Percentiles rank a stretch among this genome's conserved stretches.
phyloP scores from a whole-genome alignment of 148 eudicot species.

The Dysphania ambrosioides region DNA sequence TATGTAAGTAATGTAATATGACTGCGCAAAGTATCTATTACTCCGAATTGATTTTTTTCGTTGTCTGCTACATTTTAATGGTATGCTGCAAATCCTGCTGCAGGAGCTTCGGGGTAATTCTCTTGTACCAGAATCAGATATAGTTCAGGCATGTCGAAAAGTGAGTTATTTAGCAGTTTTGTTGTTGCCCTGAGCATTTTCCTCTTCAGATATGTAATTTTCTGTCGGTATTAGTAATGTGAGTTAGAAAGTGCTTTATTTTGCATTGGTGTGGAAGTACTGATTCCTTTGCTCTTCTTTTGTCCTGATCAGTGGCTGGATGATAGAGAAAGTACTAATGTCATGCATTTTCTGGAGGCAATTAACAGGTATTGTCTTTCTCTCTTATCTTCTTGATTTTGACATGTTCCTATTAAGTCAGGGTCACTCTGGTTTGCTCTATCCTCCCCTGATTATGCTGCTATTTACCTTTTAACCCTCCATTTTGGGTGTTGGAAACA shows the following conservation, averaged over 20 bases:
- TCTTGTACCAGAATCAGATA: slow-evolving; percentile 70
- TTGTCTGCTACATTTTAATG: background rate
- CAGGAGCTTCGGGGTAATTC: slow-evolving; percentile 76
- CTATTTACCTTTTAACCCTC: background rate
- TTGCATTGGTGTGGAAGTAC: background rate
- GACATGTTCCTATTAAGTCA: slow-evolving; percentile 1
- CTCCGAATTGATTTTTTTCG: too few species aligned
- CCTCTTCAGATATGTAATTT: background rate
- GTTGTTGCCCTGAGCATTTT: background rate
- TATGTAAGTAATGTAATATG: background rate
- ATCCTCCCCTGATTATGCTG: background rate
- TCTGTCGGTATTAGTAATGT: background rate
- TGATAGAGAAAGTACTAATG: slow-evolving; percentile 67
- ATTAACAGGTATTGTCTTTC: slow-evolving; percentile 56
- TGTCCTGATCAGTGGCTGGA: slow-evolving; percentile 55
- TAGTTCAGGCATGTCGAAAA: slow-evolving; percentile 69
- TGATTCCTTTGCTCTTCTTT: background rate
- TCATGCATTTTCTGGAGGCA: slow-evolving; percentile 76
- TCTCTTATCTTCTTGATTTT: background rate
- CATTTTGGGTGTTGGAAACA: background rate
- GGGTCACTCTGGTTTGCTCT: background rate
- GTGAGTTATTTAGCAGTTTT: slow-evolving; percentile 40
- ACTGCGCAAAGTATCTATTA: background rate
- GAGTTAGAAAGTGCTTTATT: background rate
- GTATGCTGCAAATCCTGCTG: slow-evolving; percentile 15